Evolutionary conservation across 331 rosid genomes (phyloP).

Genomic region (Erythrophleum ivorense): DNA sequence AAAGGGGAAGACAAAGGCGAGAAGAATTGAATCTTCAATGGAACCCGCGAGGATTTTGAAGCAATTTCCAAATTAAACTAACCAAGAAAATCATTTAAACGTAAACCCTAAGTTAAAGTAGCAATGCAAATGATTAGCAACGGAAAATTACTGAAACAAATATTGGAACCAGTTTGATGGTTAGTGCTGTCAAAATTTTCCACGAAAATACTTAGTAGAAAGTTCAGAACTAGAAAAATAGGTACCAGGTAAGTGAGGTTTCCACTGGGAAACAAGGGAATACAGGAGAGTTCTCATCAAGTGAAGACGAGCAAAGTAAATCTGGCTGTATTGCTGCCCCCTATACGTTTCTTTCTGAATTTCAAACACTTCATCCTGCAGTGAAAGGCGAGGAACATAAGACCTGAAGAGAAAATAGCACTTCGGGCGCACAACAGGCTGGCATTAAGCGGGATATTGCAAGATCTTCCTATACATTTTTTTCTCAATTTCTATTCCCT

Average conservation of each 20-base stretch:
- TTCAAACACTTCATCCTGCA: conserved; percentile 68
- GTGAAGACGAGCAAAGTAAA: conserved; percentile 85
- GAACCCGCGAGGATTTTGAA: conserved; percentile 5
- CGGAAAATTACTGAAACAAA: conserved; percentile 5
- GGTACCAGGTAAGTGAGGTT: conserved; percentile 74
- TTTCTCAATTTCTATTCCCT: neutral
- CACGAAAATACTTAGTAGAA: neutral
- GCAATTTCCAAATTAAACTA: neutral
- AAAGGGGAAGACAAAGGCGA: neutral
- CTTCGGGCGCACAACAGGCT: neutral
- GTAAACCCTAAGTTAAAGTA: neutral
- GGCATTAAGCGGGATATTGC: neutral
- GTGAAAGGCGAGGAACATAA: neutral
- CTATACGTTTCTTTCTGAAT: conserved; percentile 67
- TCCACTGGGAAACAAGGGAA: conserved; percentile 75
- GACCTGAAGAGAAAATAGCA: neutral
- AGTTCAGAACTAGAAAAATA: neutral
- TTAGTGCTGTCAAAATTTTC: neutral
- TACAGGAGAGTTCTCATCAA: conserved; percentile 80
- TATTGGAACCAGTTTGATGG: neutral
- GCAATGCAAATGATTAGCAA: neutral
- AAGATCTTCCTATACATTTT: neutral
- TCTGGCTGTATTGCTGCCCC: conserved; percentile 93
- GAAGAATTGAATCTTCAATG: neutral
- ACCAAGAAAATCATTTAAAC: neutral